Evolutionary conservation across 208 protist genomes (phyloP).

Genomic region (Trichomonas gallinae): DNA sequence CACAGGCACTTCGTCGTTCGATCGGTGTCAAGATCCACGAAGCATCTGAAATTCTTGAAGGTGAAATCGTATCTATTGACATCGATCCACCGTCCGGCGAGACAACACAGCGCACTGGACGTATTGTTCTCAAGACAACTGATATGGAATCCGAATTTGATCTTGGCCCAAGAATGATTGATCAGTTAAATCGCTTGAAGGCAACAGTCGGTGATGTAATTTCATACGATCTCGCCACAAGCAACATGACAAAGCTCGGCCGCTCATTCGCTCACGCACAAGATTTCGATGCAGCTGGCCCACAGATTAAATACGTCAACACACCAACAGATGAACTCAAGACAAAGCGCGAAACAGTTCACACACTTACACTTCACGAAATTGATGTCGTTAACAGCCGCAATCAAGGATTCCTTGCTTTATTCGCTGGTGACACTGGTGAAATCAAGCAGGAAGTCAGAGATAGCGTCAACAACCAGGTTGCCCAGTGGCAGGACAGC

Average conservation of each 20-base stretch:
- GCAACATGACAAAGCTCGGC: constrained; percentile 88
- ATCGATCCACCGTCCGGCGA: constrained; percentile 81
- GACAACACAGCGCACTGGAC: constrained; percentile 54
- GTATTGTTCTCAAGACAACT: constrained; percentile 98
- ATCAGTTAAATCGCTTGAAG: constrained; percentile 94
- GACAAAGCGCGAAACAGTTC: constrained; percentile 95
- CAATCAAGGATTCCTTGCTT: constrained; percentile 93
- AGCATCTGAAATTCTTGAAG: constrained; percentile 99
- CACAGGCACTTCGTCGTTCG: constrained; percentile 89
- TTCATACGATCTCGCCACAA: constrained; percentile 96
- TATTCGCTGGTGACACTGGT: constrained; percentile 98
- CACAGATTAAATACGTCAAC: constrained; percentile 38
- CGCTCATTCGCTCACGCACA: constrained; percentile 82
- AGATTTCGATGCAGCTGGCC: constrained; percentile 69
- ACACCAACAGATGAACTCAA: constrained; percentile 70
- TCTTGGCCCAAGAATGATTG: constrained; percentile 99
- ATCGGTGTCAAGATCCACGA: constrained; percentile 98
- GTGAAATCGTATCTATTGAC: constrained; percentile 97
- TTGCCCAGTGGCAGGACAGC: constrained; percentile 97
- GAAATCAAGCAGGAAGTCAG: constrained; percentile 99
- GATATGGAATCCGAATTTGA: constrained; percentile 99
- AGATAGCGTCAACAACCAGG: constrained; percentile 90
- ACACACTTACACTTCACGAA: constrained; percentile 97
- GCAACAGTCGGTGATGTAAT: constrained; percentile 82
- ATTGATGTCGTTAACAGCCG: constrained; percentile 99